Conservation (phyloP, 305 asterid species). For the Plantago coronopus region DNA sequence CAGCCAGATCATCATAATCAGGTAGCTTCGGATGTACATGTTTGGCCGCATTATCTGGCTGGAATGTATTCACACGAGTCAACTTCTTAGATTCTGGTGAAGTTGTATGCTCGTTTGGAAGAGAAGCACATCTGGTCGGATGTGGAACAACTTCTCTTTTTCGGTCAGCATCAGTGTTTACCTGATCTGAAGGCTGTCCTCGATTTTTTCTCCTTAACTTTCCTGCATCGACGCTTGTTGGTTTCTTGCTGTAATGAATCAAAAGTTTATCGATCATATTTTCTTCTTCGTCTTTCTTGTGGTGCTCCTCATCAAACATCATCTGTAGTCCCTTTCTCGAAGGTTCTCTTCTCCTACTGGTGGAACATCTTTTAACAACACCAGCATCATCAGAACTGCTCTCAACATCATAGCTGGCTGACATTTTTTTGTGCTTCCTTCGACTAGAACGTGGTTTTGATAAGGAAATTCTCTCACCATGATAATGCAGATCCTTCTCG, state of each 20-base stretch:
- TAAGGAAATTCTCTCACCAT: constrained; percentile 40
- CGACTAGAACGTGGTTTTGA: constrained; percentile 69
- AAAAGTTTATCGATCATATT: constrained; percentile 72
- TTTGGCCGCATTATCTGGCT: constrained; percentile 62
- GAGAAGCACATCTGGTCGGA: constrained; percentile 66
- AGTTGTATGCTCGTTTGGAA: constrained; percentile 48
- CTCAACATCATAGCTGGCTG: constrained; percentile 24
- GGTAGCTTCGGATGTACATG: constrained; percentile 97
- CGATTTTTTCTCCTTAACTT: constrained; percentile 38
- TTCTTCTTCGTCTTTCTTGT: constrained; percentile 61
- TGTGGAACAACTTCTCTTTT: constrained; percentile 31
- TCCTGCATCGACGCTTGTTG: constrained; percentile 43
- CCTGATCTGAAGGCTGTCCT: constrained; percentile 28
- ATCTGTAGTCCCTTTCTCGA: constrained; percentile 58
- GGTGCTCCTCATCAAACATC: constrained; percentile 53
- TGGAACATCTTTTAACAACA: constrained; percentile 43
- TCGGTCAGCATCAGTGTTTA: constrained; percentile 25
- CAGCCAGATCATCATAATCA: constrained; percentile 88
- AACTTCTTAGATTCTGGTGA: constrained; percentile 41
- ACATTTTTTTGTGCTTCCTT: constrained; percentile 38
- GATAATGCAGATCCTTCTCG: constrained; percentile 34
- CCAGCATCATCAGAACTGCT: constrained; percentile 43
- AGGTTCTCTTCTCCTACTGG: constrained; percentile 65
- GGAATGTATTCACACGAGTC: constrained; percentile 66
- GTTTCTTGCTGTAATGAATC: constrained; percentile 85